Evolutionary conservation across 148 eudicot species (phyloP), one percentile per base, ranked within the genome.

Genomic region (Fagopyrum tataricum): DNA sequence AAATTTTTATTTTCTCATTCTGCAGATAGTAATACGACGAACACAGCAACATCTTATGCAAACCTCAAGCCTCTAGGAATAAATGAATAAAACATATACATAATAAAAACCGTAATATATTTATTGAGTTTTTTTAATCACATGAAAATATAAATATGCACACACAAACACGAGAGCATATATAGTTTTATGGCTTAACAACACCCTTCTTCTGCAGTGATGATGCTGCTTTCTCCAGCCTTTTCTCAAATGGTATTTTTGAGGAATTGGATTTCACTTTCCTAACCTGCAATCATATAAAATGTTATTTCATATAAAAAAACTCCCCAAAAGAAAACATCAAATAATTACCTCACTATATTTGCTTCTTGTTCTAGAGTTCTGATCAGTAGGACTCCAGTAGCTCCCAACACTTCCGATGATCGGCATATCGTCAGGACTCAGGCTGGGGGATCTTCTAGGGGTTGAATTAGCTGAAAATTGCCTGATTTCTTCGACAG

Each of bases 381-480:
- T 68, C 73, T 78, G 78, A 23, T 67, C 86, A 12, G 85, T 84
- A 72, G 78, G 84, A 74, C 77, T 85, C 92, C 90, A 86, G 84
- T 85, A 90, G 68, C 92, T 86, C 73, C 96, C 92, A 59, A 85
- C 86, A 41, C 81, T 82, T 8, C 91, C 96, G 46, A 88, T 79
- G 20, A 82, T 85, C 5, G 88, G 90, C 67, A 70, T 76, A 40
- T 86, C 90, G 75, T 86, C 89, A 0, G 82, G 82, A 41, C 86
- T 81, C n/a, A 42, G 78, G 59, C 84, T 74, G 10, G 83, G 89
- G 1, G 86, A 81, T 74, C 76, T 75, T 72, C 81, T 72, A 0
- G 89, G 85, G 26, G 85, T 79, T 4, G 82, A 76, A 76, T 73
- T 4, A 44, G 80, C 82, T 6, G 88, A 87, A 37, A 82, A 62